Evolutionary conservation across 2,329 filamentous ascomycete species (phyloP), one percentile per base, ranked within the genome.

Genomic region (Venturia effusa): DNA sequence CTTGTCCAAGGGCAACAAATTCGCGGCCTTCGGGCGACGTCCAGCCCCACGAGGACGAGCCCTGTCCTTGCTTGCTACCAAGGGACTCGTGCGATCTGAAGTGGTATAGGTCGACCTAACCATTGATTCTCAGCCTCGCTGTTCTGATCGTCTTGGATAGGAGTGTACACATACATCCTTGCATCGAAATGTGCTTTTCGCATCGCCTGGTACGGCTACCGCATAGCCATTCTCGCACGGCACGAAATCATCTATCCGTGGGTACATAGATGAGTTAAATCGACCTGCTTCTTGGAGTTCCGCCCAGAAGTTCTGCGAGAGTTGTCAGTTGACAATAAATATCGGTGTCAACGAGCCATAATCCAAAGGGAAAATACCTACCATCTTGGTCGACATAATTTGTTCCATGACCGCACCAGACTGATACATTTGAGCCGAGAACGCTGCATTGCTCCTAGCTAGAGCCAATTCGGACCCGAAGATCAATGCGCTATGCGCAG

Each of bases 21-120:
- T 84, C 82, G 22, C 81, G 80, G 30, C 80, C 81, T 54, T 78
- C 75, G 0, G 73, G 71, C n/a, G 80, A 78, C 0, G 79, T 81
- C 81, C 81, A 83, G 8, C 81, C 81, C 81, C 81, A 83, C 0
- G 79, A 81, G 2, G 75, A 77, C 17, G 75, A 77, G 7, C 77
- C 77, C 60, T 77, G 73, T 43, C 75, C 76, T 27, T 67, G 70
- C 27, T 68, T 71, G 66, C 79, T 81, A 7, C 82, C 83, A 1
- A 85, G 77, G 34, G 78, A 77, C 3, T 78, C 76, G 68, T 85
- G 83, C 48, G 77, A 78, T 55, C 81, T 71, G 72, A 85, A 85
- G 68, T 83, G 79, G 69, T 83, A 80, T 2, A 84, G 75, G 67
- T 84, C 82, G 17, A 83, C 76, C 74, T 68, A 10, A n/a, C 4